Percentiles rank a stretch among this genome's conserved stretches.
Evolutionary conservation across 2,329 filamentous ascomycete genomes (phyloP).

Genomic region (Fusarium verticillioides): DNA sequence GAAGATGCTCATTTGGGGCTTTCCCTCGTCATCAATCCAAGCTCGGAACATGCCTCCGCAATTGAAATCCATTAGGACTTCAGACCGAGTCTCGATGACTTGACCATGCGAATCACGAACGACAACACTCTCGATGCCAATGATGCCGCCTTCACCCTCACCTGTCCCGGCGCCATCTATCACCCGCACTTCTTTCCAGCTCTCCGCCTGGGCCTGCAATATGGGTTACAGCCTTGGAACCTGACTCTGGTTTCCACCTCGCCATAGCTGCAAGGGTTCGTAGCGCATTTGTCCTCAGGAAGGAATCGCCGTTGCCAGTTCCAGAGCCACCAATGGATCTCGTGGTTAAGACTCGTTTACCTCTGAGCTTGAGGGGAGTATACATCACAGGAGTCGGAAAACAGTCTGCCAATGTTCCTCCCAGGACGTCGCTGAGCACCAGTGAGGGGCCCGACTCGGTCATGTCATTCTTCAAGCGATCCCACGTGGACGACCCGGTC

Average conservation of each 20-base stretch:
- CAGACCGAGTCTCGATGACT: conserved; percentile 55
- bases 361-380: conserved; percentile 42
- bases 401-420: conserved; percentile 67
- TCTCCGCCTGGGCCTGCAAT: conserved; percentile 79
- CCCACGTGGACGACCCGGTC: conserved; percentile 33
- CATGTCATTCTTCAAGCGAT: conserved; percentile 21
- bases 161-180: conserved; percentile 77
- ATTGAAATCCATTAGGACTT: conserved; percentile 82
- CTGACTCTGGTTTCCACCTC: conserved; percentile 66
- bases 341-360: conserved; percentile 29
- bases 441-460: conserved; percentile 18
- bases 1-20: conserved; percentile 62
- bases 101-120: conserved; percentile 56
- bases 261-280: conserved; percentile 79
- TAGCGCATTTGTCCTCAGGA: conserved; percentile 76
- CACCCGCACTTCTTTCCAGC: conserved; percentile 77
- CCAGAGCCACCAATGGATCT: conserved; percentile 73
- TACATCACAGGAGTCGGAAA: conserved; percentile 62
- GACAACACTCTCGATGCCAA: conserved; percentile 76
- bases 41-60: conserved; percentile 90
- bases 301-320: conserved; percentile 90
- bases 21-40: conserved; percentile 73
- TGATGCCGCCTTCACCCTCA: conserved; percentile 87
- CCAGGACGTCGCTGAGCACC: conserved; percentile 53
- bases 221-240: conserved; percentile 68